Base-by-base conservation (phyloP, 164 flowering plant species). In the Vitis riparia region DNA sequence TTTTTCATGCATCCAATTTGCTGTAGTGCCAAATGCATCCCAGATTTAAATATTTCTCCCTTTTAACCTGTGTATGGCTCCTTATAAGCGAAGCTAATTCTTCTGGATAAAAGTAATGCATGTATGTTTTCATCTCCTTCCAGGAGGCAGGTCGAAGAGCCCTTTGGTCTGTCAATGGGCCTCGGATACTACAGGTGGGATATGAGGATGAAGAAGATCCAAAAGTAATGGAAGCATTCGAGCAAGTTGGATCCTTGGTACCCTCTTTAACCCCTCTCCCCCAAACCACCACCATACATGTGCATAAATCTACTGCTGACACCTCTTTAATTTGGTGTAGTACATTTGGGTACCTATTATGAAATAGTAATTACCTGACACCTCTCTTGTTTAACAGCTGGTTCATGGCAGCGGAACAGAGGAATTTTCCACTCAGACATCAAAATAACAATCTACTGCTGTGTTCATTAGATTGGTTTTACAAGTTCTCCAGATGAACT, bases 131-230 rank as follows among this genome's bases (percentile, higher is more conserved):
- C 32, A 15, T 69, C 4, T 16, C 59, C 17, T 73, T 79, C 8
- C 82, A 95, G 98, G 98, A 91, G 63, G 94, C 93, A 11, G 98
- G 98, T 32, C 83, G 85, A 71, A 87, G 98, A 75, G 92, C 98
- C 56, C 77, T 95, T 15, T 95, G 99, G 99, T 90, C 97, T 49
- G 80, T 91, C 55, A 89, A 93, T 76, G 98, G 99, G 62, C 92
- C 98, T 11, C 80, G 91, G 37, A 90, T 95, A 77, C 72, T 95
- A 30, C 91, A 95, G 80, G 74, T 93, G 14, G 99, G 98, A 2
- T 95, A 95, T 62, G 99, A 87, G 79, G 90, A 90, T 68, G 99
- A 95, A 71, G 88, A 85, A 71, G 86, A 93, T 72, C 89, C 93
- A 10, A 88, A 91, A 84, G 99, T 90, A 78, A 93, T 93, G 98